Evolutionary conservation across 2,329 filamentous ascomycete species (phyloP).

Genomic region (Sporothrix schenckii): DNA sequence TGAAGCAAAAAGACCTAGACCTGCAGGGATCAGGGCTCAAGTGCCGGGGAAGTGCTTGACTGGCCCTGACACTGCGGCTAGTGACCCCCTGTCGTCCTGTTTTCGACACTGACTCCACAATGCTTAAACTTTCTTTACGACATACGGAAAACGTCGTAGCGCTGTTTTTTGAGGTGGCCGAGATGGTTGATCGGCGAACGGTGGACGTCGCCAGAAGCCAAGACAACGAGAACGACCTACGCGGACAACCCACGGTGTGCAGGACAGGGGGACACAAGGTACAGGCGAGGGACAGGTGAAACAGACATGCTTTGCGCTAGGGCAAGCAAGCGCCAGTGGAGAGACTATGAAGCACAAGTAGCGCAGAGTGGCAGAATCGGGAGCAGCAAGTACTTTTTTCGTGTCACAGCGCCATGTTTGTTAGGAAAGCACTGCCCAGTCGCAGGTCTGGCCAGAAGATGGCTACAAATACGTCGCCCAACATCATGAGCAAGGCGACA

Average conservation of each 20-base stretch:
- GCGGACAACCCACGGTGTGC: neutral
- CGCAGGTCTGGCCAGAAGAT: neutral
- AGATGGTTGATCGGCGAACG: neutral
- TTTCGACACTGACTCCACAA: neutral
- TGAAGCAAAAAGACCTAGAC: neutral
- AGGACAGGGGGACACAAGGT: neutral
- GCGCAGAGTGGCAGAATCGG: neutral
- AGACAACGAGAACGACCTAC: neutral
- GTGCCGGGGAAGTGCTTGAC: constrained; percentile 6
- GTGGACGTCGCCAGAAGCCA: neutral
- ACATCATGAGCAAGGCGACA: neutral
- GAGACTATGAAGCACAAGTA: neutral
- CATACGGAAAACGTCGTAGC: constrained; percentile 18
- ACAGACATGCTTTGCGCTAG: neutral
- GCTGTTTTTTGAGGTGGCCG: neutral
- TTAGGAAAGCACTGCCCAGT: neutral
- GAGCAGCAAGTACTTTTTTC: neutral
- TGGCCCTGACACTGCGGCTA: neutral
- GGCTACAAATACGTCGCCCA: neutral
- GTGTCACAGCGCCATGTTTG: neutral
- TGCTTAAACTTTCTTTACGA: constrained; percentile 7
- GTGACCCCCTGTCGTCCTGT: no score
- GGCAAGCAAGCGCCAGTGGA: neutral
- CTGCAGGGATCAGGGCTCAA: constrained; percentile 24
- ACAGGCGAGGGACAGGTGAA: neutral